Evolutionary conservation across 805 yeast genomes (phyloP).

Genomic region (Zygotorulaspora chibaensis): DNA sequence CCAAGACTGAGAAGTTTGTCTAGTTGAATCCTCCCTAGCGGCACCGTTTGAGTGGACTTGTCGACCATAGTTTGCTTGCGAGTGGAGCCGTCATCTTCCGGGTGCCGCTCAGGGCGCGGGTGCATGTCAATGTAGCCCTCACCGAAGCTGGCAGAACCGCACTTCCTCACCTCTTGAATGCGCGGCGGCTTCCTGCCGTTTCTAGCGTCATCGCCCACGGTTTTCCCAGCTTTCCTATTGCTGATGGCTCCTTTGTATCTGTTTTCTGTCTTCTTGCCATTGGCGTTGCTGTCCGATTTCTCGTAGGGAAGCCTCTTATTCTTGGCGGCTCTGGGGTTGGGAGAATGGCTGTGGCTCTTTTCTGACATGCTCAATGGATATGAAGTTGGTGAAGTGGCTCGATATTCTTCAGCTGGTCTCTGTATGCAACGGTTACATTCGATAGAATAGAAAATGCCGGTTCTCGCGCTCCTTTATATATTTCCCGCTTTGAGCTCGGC

Average conservation of each 20-base stretch:
- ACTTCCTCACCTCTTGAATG: not conserved
- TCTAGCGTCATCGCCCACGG: not conserved
- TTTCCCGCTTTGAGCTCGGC: no score
- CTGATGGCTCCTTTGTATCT: not conserved
- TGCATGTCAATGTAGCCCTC: not conserved
- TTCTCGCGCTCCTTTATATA: no score
- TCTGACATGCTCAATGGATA: no score
- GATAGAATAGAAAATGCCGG: no score
- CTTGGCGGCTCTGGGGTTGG: not conserved
- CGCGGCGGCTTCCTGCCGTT: not conserved
- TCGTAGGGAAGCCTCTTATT: conserved; percentile 2
- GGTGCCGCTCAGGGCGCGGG: not conserved
- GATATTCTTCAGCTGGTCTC: no score
- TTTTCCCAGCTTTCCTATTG: not conserved
- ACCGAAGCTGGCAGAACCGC: not conserved
- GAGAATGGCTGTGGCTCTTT: no score
- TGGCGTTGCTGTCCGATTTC: not conserved
- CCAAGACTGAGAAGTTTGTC: not conserved
- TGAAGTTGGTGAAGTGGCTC: no score
- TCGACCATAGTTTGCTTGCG: not conserved
- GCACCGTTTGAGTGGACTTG: conserved; percentile 7
- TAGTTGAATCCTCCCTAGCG: conserved; percentile 2
- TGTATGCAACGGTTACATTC: no score
- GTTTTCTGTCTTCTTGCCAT: not conserved
- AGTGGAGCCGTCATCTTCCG: no score